phyloP scores from a whole-genome alignment of 768 basidiomycete species.

The Panus rudis region DNA sequence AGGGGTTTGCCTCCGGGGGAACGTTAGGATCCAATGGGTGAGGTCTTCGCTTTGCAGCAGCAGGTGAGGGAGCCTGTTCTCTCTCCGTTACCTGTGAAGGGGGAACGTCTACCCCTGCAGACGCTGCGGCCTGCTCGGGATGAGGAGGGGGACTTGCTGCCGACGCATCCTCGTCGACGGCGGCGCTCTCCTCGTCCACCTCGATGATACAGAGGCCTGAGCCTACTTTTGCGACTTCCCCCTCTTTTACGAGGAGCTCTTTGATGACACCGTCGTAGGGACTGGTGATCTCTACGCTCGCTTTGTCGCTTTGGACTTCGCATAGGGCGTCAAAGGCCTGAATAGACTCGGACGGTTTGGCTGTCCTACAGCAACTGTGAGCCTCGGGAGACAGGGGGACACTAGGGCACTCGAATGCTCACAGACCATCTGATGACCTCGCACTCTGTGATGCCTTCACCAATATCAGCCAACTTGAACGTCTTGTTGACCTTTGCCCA shows the following conservation, averaged over 20 bases:
- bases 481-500: constrained; percentile 38
- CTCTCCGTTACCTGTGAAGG: constrained; percentile 1
- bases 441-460: constrained; percentile 88
- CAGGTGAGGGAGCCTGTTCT: constrained; percentile 2
- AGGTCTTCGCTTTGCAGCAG: constrained; percentile 18
- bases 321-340: constrained; percentile 68
- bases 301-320: constrained; percentile 88
- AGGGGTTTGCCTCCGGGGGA: constrained; percentile 9
- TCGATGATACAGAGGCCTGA: constrained; percentile 73
- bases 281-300: constrained; percentile 84
- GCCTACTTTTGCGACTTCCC: constrained; percentile 81
- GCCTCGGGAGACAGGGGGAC: not conserved
- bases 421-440: constrained; percentile 75
- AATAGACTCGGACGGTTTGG: constrained; percentile 44
- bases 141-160: constrained; percentile 5
- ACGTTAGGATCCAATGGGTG: constrained; percentile 66
- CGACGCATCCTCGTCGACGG: constrained; percentile 8
- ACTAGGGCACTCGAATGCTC: not conserved
- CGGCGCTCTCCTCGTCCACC: constrained; percentile 53
- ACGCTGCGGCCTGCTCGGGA: constrained; percentile 5
- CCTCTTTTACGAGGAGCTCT: constrained; percentile 69
- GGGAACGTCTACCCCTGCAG: constrained; percentile 3
- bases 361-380: constrained; percentile 41
- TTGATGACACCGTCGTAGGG: constrained; percentile 75
- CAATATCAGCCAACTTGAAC: constrained; percentile 81